These are phyloP conservation scores for Brassica incana DNA, from an alignment of 345 rosid genomes.

Conservation along the genomic window DNA sequence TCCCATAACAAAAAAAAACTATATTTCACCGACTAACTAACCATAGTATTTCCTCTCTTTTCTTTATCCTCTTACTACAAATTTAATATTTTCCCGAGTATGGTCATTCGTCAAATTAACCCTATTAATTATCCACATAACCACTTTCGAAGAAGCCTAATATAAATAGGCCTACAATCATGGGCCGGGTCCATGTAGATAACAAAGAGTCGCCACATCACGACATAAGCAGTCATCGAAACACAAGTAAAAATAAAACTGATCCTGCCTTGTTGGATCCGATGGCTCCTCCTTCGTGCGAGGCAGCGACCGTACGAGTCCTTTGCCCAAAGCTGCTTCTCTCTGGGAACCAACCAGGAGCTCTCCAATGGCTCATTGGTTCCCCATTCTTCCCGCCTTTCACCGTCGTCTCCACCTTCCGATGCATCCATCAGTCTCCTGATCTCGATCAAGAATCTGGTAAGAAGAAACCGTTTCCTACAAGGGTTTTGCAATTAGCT, in stretches of 20 bases:
- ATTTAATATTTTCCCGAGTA: no score
- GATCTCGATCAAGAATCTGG: slow-evolving; percentile 79
- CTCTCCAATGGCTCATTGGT: slow-evolving; percentile 85
- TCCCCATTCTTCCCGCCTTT: slow-evolving; percentile 72
- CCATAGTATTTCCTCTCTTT: no score
- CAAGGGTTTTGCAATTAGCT: neutral
- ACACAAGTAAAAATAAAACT: slow-evolving; percentile 5
- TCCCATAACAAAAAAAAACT: no score
- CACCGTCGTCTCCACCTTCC: slow-evolving; percentile 74
- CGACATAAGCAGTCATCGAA: slow-evolving; percentile 18
- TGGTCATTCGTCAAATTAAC: no score
- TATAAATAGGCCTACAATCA: neutral
- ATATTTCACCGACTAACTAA: no score
- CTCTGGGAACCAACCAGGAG: slow-evolving; percentile 44
- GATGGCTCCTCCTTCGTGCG: slow-evolving; percentile 45
- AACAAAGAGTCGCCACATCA: neutral
- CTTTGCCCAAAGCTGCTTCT: slow-evolving; percentile 57
- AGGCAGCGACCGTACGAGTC: slow-evolving; percentile 45
- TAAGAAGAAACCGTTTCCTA: slow-evolving; percentile 15
- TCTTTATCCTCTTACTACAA: no score
- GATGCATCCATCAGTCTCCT: slow-evolving; percentile 60
- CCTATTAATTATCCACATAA: neutral
- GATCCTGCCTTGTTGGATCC: slow-evolving; percentile 23
- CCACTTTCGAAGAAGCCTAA: neutral
- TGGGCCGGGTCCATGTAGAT: slow-evolving; percentile 20